Evolutionary conservation across 495 filamentous ascomycete genomes (phyloP).

Genomic region (Baudoinia panamericana): DNA sequence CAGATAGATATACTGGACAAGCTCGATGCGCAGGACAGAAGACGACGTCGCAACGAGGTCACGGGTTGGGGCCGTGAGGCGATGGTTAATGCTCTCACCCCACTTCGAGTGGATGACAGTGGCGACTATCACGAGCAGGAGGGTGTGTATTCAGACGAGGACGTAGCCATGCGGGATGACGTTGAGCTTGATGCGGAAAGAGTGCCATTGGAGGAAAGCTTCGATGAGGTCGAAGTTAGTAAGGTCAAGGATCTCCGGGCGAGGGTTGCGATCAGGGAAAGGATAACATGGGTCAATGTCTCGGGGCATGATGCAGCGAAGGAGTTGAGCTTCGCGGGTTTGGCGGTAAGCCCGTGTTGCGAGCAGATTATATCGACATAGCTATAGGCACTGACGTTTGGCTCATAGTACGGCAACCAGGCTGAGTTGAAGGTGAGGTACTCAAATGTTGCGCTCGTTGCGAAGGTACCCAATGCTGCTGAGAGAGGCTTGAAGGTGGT

Average conservation of each 20-base stretch:
- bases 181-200: too few species aligned
- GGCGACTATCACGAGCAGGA: not conserved
- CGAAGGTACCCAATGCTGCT: not conserved
- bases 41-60: not conserved
- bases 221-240: not conserved
- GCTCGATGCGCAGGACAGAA: too few species aligned
- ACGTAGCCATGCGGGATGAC: not conserved
- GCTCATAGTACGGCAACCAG: constrained; percentile 7
- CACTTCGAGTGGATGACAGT: not conserved
- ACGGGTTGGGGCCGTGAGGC: not conserved
- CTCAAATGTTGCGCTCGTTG: constrained; percentile 1
- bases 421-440: constrained; percentile 2
- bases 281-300: not conserved
- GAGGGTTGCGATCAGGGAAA: not conserved
- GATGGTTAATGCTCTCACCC: not conserved
- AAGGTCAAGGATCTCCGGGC: not conserved
- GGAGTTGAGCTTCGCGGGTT: not conserved
- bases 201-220: too few species aligned
- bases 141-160: not conserved
- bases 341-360: not conserved
- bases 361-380: not conserved
- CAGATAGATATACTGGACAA: not conserved
- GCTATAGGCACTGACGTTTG: not conserved
- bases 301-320: too few species aligned
- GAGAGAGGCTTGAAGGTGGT: too few species aligned